phyloP scores from a whole-genome alignment of 257 asterid genomes.

The Jacaranda mimosifolia region DNA sequence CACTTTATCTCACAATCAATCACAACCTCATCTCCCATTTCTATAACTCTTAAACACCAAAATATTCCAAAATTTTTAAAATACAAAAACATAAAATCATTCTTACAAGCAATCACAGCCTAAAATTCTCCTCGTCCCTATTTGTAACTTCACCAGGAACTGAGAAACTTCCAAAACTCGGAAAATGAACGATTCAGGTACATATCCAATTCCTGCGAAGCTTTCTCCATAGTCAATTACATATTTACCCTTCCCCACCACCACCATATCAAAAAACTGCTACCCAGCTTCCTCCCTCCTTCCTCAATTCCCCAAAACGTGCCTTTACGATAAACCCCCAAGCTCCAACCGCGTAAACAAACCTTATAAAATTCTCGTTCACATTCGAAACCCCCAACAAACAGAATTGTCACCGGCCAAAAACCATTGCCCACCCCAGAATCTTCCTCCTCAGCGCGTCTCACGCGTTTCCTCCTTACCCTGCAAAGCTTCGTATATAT shows the following conservation, averaged over 20 bases:
- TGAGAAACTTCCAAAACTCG: too few relatives aligned
- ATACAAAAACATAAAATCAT: too few relatives aligned
- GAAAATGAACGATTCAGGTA: too few relatives aligned
- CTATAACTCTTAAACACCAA: too few relatives aligned
- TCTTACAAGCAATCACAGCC: too few relatives aligned
- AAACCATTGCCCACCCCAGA: neutral
- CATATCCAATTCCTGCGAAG: too few relatives aligned
- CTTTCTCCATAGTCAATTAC: neutral
- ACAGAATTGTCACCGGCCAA: slow-evolving; percentile 13
- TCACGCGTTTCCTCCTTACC: slow-evolving; percentile 40
- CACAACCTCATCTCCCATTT: too few relatives aligned
- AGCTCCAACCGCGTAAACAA: slow-evolving; percentile 41
- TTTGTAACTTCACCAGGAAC: too few relatives aligned
- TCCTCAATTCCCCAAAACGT: slow-evolving; percentile 22
- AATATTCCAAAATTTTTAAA: too few relatives aligned
- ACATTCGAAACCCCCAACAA: neutral
- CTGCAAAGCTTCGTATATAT: neutral
- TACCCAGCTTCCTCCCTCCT: slow-evolving; percentile 31
- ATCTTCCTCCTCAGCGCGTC: slow-evolving; percentile 45
- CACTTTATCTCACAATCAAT: too few relatives aligned
- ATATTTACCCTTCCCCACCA: slow-evolving; percentile 21
- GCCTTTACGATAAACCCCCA: neutral
- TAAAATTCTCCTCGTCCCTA: too few relatives aligned
- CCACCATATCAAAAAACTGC: neutral
- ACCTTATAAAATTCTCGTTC: slow-evolving; percentile 9